Evolutionary conservation across 306 rosid genomes (phyloP), one percentile per base, ranked within the genome.

Genomic region (Dalbergia oliveri): DNA sequence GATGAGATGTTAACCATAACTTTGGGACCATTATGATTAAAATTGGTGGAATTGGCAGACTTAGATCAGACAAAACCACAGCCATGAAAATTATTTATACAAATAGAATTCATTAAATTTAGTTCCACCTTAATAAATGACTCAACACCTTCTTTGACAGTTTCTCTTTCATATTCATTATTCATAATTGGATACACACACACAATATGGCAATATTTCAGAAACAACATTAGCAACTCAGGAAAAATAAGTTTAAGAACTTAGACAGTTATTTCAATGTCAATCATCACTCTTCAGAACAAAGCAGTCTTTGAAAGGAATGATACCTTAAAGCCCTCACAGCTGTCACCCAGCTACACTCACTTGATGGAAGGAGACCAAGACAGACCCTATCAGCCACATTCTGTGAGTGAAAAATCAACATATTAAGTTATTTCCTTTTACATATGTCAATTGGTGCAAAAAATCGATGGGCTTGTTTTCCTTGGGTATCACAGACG

Each of bases 331-430:
- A 86, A 81, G 98, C 91, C 89, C 86, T 87, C 49, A 91, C 94
- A 62, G 97, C 97, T 50, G 96, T 93, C 50, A 73, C 85, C 99
- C 99, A 95, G 86, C 97, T 90, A 63, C 86, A 84, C 82, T 90
- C 97, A 77, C 99, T 91, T 50, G 97, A 86, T 62, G 97, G 99
- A 84, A 95, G 66, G 83, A 93, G 99, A 87, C 97, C 99, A 13
- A 95, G 97, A 86, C 96, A 93, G 60, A 90, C 98, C 74, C 97
- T 93, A 85, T 95, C 88, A 81, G 98, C 97, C 69, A 95, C 91
- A 69, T 90, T 84, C 97, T 91, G 91, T 10, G 74, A 61, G 67
- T 76, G 66, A 33, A 82, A 66, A 76, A 82, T 16, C 70, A 75
- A 69, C 60, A 66, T 53, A 31, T 35, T 13, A 44, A 69, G 53